phyloP scores from a whole-genome alignment of 257 asterid genomes.

The Scutellaria barbata region DNA sequence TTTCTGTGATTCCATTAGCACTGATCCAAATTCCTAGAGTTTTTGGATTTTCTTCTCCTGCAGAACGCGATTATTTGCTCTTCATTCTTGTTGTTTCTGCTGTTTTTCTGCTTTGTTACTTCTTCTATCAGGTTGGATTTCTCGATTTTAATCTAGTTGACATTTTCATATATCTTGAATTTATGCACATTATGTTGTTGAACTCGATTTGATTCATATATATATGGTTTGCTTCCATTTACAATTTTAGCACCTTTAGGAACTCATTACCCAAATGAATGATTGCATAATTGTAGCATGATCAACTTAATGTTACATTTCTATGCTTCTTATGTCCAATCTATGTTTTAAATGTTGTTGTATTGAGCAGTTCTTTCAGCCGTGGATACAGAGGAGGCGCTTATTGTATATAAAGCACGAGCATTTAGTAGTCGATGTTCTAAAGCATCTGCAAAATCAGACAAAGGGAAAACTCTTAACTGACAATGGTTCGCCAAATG shows the following conservation, averaged over 20 bases:
- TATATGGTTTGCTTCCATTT: neutral
- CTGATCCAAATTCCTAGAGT: slow-evolving; percentile 47
- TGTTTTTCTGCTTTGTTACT: slow-evolving; percentile 50
- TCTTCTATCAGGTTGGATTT: slow-evolving; percentile 68
- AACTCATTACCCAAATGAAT: neutral
- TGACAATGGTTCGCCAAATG: slow-evolving; percentile 56
- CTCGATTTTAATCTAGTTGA: neutral
- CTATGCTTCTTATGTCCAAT: slow-evolving; percentile 5
- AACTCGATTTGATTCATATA: neutral
- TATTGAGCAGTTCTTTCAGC: slow-evolving; percentile 55
- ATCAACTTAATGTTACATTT: neutral
- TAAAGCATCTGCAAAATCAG: slow-evolving; percentile 54
- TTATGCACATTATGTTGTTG: neutral
- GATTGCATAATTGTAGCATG: neutral
- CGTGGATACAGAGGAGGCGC: slow-evolving; percentile 63
- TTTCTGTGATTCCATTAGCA: slow-evolving; percentile 55
- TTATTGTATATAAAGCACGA: slow-evolving; percentile 62
- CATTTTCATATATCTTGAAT: slow-evolving; percentile 1
- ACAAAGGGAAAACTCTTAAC: slow-evolving; percentile 48
- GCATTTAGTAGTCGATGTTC: slow-evolving; percentile 59
- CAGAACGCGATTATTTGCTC: slow-evolving; percentile 37
- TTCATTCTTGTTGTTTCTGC: slow-evolving; percentile 51
- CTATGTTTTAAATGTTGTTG: neutral
- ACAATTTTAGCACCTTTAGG: slow-evolving; percentile 1
- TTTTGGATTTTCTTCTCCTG: slow-evolving; percentile 34